These are phyloP conservation scores for Giardia muris DNA, from an alignment of 208 protist genomes.

Conservation along the genomic window DNA sequence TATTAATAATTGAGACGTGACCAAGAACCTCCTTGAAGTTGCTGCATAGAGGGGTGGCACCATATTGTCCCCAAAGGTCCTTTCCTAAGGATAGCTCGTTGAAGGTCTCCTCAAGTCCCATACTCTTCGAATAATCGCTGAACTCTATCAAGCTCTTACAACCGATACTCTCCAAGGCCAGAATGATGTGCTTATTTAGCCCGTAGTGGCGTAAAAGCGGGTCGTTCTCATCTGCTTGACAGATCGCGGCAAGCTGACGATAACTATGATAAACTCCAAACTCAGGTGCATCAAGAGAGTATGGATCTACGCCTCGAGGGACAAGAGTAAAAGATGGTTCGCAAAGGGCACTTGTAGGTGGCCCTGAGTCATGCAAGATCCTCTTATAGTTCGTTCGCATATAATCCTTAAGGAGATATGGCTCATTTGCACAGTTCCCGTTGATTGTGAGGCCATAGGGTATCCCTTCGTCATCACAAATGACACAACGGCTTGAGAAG, in stretches of 20 bases:
- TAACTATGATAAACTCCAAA: neutral
- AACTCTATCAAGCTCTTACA: neutral
- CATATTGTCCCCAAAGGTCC: neutral
- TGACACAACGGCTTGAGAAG: neutral
- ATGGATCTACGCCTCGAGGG: neutral
- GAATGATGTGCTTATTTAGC: neutral
- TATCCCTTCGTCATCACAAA: constrained; percentile 3
- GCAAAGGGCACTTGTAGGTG: neutral
- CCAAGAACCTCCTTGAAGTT: neutral
- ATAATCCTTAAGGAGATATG: neutral
- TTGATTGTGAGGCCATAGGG: neutral
- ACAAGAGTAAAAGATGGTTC: neutral
- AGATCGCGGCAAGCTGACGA: neutral
- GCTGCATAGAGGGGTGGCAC: neutral
- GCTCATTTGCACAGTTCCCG: neutral
- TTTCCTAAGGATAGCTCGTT: neutral
- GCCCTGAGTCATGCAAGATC: neutral
- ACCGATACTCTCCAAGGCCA: neutral
- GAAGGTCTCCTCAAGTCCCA: neutral
- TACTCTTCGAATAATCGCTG: neutral
- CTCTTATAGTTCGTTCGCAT: neutral
- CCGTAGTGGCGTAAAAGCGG: neutral
- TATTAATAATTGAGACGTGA: neutral
- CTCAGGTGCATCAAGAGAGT: neutral
- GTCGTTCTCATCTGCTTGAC: neutral